These are phyloP conservation scores for Nicotiana paniculata DNA, from an alignment of 257 asterid genomes.

Conservation along the genomic window DNA sequence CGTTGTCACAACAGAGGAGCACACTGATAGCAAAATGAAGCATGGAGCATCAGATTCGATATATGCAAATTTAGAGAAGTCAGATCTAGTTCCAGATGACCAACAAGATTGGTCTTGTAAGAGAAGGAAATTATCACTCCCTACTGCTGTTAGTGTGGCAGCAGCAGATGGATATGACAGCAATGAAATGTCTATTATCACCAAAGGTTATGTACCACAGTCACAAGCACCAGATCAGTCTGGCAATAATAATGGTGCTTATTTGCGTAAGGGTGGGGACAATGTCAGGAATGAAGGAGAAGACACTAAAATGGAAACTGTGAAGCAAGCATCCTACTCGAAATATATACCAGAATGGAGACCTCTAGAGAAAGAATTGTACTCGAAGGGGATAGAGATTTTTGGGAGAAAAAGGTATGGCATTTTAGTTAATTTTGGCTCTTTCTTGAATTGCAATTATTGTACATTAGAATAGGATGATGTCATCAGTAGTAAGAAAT, in stretches of 20 bases:
- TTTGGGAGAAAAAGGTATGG: constrained; percentile 89
- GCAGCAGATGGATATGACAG: constrained; percentile 24
- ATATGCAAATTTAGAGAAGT: constrained; percentile 15
- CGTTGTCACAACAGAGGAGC: constrained; percentile 27
- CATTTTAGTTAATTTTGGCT: background rate
- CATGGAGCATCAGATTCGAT: constrained; percentile 28
- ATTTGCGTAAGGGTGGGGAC: constrained; percentile 21
- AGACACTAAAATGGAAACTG: constrained; percentile 22
- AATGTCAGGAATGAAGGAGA: constrained; percentile 27
- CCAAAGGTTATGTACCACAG: constrained; percentile 24
- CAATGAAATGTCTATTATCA: constrained; percentile 25
- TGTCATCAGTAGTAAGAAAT: background rate
- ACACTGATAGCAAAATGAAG: constrained; percentile 32
- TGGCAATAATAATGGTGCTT: constrained; percentile 16
- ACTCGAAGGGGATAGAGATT: constrained; percentile 79
- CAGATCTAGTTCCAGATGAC: constrained; percentile 29
- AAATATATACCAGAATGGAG: constrained; percentile 48
- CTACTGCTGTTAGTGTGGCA: constrained; percentile 18
- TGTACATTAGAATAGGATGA: background rate
- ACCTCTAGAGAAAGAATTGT: constrained; percentile 85
- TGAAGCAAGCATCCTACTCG: constrained; percentile 25
- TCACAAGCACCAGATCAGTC: constrained; percentile 17
- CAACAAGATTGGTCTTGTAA: constrained; percentile 34
- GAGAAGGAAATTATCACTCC: constrained; percentile 39
- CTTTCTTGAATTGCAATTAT: background rate